Base-by-base conservation (phyloP, 202 grass and related monocot genomes). In the Setaria italica region DNA sequence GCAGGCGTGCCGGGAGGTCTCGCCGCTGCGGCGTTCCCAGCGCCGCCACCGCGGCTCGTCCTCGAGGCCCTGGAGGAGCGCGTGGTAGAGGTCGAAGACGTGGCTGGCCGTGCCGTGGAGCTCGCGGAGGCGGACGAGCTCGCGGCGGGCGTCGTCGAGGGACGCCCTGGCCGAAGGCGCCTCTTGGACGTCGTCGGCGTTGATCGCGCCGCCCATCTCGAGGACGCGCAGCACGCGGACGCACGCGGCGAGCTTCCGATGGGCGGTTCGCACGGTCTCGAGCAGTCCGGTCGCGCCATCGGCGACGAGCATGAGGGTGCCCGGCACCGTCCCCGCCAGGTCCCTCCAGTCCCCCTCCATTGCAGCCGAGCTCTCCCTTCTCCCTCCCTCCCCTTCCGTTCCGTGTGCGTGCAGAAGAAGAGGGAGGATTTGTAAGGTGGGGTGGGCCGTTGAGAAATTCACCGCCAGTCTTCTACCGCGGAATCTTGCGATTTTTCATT, bases 101-200 rank as follows among this genome's bases (percentile, higher is more conserved):
- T 9, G 32, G 4, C 21, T 34, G 46, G 20, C 67, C 66, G 33
- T 37, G 45, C 2, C 45, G 84, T 86, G 67, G 9, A 41, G 66
- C 43, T 55, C 10, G 43, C 5, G 2, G 65, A 47, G 45, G 55
- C 55, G 32, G 11, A 5, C 9, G 84, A 86, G 30, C 13, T 51
- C 67, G 76, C 76, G 45, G n/a, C 41, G 17, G 67, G 55, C 76
- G 67, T 12, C 53, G 20, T 32, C 84, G n/a, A 86, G 67, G 30
- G 9, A 33, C 32, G 15, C 55, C 8, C 56, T 21, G 33, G 0
- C 43, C 56, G 45, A 67, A 5, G 1, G 15, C 4, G 76, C 15
- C 2, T 42, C 34, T 4, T 3, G 10, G 43, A 15, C 32, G 67
- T 55, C 68, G 21, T 20, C 46, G 67, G 9, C 6, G 67, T 11